Evolutionary conservation across 2,329 filamentous ascomycete species (phyloP).

Genomic region (Diaporthe eres): DNA sequence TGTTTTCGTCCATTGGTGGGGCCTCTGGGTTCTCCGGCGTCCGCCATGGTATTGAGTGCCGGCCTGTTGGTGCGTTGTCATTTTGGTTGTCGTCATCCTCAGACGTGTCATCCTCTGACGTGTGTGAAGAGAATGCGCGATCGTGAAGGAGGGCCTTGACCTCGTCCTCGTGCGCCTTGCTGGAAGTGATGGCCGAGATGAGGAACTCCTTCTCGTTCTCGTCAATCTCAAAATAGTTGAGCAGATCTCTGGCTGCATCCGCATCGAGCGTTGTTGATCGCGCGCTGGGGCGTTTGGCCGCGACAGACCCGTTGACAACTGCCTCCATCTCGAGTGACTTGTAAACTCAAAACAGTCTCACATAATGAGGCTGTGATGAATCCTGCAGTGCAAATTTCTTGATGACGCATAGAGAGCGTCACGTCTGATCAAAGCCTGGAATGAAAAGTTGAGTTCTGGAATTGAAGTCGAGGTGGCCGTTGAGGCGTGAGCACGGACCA

Average conservation of each 20-base stretch:
- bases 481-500: constrained; percentile 34
- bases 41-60: constrained; percentile 21
- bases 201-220: constrained; percentile 34
- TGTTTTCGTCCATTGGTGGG: constrained; percentile 25
- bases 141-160: constrained; percentile 35
- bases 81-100: constrained; percentile 35
- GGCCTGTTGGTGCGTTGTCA: constrained; percentile 27
- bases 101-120: constrained; percentile 30
- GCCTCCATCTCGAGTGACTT: constrained; percentile 33
- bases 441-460: constrained; percentile 35
- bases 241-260: constrained; percentile 15
- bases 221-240: constrained; percentile 34
- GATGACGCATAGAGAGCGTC: constrained; percentile 31
- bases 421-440: constrained; percentile 28
- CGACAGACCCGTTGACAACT: constrained; percentile 29
- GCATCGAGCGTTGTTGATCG: constrained; percentile 26
- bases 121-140: constrained; percentile 30
- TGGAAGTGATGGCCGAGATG: constrained; percentile 32
- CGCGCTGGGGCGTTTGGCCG: constrained; percentile 25
- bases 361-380: constrained; percentile 30
- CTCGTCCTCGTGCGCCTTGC: constrained; percentile 34
- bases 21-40: constrained; percentile 26
- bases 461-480: constrained; percentile 34
- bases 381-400: constrained; percentile 30
- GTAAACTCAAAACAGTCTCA: constrained; percentile 32